These are phyloP conservation scores for Fusarium ramigenum DNA, from an alignment of 2,329 filamentous ascomycete species.

Conservation along the genomic window DNA sequence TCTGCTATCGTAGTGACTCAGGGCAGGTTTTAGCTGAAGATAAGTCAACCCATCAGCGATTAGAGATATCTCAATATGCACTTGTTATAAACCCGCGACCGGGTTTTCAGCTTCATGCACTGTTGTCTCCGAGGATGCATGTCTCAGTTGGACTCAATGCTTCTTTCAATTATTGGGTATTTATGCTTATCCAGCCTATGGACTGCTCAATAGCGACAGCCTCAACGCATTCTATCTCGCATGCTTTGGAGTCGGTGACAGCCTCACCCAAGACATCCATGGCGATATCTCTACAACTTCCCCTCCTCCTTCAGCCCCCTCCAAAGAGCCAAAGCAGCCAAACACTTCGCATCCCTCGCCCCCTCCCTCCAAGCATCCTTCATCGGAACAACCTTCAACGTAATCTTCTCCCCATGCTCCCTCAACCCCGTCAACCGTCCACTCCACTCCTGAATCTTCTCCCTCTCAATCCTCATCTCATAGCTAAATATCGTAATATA, in stretches of 20 bases:
- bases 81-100: too few relatives aligned
- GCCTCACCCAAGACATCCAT: neutral
- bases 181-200: neutral
- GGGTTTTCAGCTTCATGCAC: neutral
- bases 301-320: slow-evolving; percentile 62
- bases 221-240: neutral
- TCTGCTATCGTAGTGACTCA: too few relatives aligned
- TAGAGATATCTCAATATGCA: too few relatives aligned
- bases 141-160: neutral
- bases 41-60: too few relatives aligned
- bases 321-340: slow-evolving; percentile 67
- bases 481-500: slow-evolving; percentile 67
- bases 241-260: neutral
- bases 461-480: slow-evolving; percentile 61
- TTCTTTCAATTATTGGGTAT: neutral
- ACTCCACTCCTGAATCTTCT: slow-evolving; percentile 62
- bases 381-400: slow-evolving; percentile 66
- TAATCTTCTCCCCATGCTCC: slow-evolving; percentile 69
- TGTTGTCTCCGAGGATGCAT: neutral
- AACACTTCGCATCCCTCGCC: slow-evolving; percentile 66
- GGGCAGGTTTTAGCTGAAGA: too few relatives aligned
- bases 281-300: slow-evolving; percentile 40
- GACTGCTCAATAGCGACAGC: neutral
- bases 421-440: slow-evolving; percentile 67
- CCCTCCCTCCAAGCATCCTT: slow-evolving; percentile 67